Evolutionary conservation across 495 filamentous ascomycete genomes (phyloP).

Genomic region (Cudoniella acicularis): DNA sequence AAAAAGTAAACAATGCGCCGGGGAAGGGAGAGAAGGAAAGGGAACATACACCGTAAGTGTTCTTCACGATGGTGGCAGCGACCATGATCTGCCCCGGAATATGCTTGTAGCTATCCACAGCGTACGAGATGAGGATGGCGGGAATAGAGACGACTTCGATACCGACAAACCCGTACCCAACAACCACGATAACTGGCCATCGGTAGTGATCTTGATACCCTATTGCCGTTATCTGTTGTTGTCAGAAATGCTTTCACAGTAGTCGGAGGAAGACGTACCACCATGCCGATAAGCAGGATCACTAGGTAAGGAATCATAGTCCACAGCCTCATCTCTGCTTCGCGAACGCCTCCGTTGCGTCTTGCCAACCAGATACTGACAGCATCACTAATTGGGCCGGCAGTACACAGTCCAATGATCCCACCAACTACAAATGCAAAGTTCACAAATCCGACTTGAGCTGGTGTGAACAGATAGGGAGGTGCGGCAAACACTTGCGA

Average conservation of each 20-base stretch:
- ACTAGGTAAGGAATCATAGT: constrained; percentile 54
- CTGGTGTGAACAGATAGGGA: constrained; percentile 51
- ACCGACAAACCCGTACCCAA: constrained; percentile 43
- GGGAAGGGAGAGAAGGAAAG: constrained; percentile 54
- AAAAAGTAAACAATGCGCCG: no score
- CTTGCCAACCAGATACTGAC: constrained; percentile 44
- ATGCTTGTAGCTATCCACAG: constrained; percentile 51
- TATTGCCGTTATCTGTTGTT: constrained; percentile 38
- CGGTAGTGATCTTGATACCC: constrained; percentile 55
- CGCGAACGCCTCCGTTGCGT: constrained; percentile 46
- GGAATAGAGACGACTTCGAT: constrained; percentile 55
- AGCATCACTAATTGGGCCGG: constrained; percentile 46
- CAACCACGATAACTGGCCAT: constrained; percentile 44
- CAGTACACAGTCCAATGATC: constrained; percentile 41
- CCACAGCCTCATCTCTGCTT: constrained; percentile 52
- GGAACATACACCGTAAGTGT: constrained; percentile 47
- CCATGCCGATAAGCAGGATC: constrained; percentile 54
- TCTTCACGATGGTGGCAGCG: constrained; percentile 47
- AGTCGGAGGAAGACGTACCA: constrained; percentile 30
- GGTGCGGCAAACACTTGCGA: constrained; percentile 55
- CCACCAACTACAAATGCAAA: constrained; percentile 45
- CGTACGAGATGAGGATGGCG: constrained; percentile 39
- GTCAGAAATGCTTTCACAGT: not conserved
- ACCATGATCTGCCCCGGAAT: constrained; percentile 51
- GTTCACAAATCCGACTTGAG: constrained; percentile 39